phyloP scores from a whole-genome alignment of 805 yeast genomes.

The Candida nanaspora region DNA sequence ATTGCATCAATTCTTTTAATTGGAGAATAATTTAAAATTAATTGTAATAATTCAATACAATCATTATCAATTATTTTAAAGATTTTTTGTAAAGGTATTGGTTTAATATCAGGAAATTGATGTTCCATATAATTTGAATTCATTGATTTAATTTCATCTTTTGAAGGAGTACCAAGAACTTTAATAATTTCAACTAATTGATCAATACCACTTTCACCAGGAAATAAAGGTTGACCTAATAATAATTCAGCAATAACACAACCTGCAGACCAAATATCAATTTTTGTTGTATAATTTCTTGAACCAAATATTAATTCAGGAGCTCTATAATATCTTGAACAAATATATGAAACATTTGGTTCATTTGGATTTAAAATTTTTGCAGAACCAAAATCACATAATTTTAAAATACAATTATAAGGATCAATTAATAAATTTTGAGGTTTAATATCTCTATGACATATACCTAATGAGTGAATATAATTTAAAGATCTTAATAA shows the following conservation, averaged over 20 bases:
- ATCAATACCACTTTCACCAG: conserved; percentile 97
- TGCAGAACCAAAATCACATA: conserved; percentile 96
- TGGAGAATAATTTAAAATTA: conserved; percentile 65
- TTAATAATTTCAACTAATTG: conserved; percentile 95
- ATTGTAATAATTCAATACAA: conserved; percentile 48
- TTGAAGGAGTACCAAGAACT: conserved; percentile 90
- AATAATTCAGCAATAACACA: conserved; percentile 97
- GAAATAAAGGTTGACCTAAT: conserved; percentile 93
- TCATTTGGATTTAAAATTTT: conserved; percentile 83
- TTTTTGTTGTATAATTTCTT: conserved; percentile 90
- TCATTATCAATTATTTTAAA: conserved; percentile 50
- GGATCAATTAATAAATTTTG: conserved; percentile 88
- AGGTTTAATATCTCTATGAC: conserved; percentile 93
- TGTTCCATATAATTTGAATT: conserved; percentile 97
- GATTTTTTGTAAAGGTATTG: conserved; percentile 64
- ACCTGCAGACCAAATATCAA: conserved; percentile 96
- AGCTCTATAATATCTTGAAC: conserved; percentile 94
- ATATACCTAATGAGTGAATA: conserved; percentile 67
- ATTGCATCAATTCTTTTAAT: conserved; percentile 52
- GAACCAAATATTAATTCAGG: conserved; percentile 98
- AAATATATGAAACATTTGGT: conserved; percentile 93
- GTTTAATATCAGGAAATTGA: conserved; percentile 81
- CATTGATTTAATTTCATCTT: conserved; percentile 89
- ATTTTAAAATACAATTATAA: conserved; percentile 70
- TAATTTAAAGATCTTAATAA: conserved; percentile 71